Evolutionary conservation across 2,329 filamentous ascomycete genomes (phyloP).

Genomic region (Penicillium crustosum): DNA sequence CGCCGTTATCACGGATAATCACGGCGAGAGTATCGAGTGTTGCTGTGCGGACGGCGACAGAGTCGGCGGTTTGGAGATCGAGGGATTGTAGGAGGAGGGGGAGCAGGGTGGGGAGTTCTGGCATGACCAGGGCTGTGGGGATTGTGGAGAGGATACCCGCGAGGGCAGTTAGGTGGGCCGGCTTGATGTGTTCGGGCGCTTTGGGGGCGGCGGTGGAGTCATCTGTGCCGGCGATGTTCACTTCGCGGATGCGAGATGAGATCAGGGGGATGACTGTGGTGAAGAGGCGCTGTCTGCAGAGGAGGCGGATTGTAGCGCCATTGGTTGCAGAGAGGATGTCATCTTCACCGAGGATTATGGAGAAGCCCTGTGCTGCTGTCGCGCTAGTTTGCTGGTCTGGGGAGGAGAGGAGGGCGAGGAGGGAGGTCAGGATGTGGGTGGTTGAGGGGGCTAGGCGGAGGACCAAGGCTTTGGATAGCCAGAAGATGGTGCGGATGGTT

Average conservation of each 20-base stretch:
- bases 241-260: slow-evolving; percentile 51
- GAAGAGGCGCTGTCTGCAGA: slow-evolving; percentile 66
- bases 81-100: slow-evolving; percentile 64
- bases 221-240: slow-evolving; percentile 38
- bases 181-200: slow-evolving; percentile 47
- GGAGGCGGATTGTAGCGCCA: slow-evolving; percentile 60
- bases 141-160: slow-evolving; percentile 62
- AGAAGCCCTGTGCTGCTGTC: slow-evolving; percentile 57
- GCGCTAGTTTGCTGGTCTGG: slow-evolving; percentile 50
- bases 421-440: slow-evolving; percentile 52
- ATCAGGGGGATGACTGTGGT: slow-evolving; percentile 59
- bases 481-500: slow-evolving; percentile 58
- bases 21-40: slow-evolving; percentile 60
- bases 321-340: slow-evolving; percentile 62
- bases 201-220: slow-evolving; percentile 27
- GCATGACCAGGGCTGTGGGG: slow-evolving; percentile 59
- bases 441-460: slow-evolving; percentile 53
- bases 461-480: slow-evolving; percentile 60
- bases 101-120: slow-evolving; percentile 57
- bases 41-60: slow-evolving; percentile 57
- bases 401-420: slow-evolving; percentile 47
- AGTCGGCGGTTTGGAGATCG: slow-evolving; percentile 51
- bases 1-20: slow-evolving; percentile 58
- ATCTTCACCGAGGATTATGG: slow-evolving; percentile 59
- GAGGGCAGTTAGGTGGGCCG: slow-evolving; percentile 63